phyloP scores from a whole-genome alignment of 305 asterid genomes.

The Fraxinus paxiana region DNA sequence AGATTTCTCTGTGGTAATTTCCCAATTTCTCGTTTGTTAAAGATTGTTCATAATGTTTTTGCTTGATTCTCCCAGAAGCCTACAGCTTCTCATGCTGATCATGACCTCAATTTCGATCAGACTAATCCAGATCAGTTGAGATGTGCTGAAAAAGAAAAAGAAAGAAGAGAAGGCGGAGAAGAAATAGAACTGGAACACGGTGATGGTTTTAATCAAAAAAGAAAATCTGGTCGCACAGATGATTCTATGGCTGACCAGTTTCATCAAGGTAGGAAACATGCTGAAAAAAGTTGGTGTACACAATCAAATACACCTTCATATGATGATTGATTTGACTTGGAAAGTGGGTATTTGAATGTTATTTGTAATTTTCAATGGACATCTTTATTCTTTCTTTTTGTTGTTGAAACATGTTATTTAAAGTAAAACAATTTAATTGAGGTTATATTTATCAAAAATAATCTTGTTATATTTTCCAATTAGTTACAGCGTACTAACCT shows the following conservation, averaged over 20 bases:
- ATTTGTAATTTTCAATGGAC: neutral
- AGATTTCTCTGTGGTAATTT: slow-evolving; percentile 29
- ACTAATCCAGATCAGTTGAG: slow-evolving; percentile 48
- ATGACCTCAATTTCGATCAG: slow-evolving; percentile 43
- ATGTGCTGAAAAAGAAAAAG: slow-evolving; percentile 48
- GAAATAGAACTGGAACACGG: slow-evolving; percentile 49
- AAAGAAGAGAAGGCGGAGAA: slow-evolving; percentile 47
- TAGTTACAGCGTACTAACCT: neutral
- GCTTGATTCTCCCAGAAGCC: slow-evolving; percentile 49
- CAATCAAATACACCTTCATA: slow-evolving; percentile 17
- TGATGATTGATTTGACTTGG: slow-evolving; percentile 16
- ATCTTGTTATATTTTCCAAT: slow-evolving; percentile 7
- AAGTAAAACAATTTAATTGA: neutral
- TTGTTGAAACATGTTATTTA: slow-evolving; percentile 21
- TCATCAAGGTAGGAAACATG: slow-evolving; percentile 52
- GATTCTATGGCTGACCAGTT: slow-evolving; percentile 48
- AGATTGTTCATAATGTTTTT: slow-evolving; percentile 22
- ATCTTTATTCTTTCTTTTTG: slow-evolving; percentile 10
- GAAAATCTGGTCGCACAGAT: slow-evolving; percentile 50
- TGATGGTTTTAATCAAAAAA: slow-evolving; percentile 37
- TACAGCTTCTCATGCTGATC: slow-evolving; percentile 40
- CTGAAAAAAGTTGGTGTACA: slow-evolving; percentile 8
- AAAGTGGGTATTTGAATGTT: slow-evolving; percentile 2
- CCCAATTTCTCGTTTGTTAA: slow-evolving; percentile 16
- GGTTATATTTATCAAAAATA: slow-evolving; percentile 2